Conservation (phyloP, 176 grass and related monocot genomes). For the Ensete ventricosum region DNA sequence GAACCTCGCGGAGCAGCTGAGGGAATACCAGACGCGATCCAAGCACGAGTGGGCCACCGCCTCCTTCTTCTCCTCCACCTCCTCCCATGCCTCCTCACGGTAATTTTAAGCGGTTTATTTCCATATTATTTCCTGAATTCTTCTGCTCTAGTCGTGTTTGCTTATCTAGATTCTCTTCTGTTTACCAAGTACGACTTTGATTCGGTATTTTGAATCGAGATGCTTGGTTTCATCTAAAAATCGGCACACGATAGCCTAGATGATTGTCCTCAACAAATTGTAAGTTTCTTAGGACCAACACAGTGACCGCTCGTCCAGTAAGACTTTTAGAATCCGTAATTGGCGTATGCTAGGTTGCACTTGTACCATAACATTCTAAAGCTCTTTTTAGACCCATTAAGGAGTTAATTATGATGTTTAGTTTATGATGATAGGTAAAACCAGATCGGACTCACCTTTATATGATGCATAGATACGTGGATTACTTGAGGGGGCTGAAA, state of each 20-base stretch:
- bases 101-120: not conserved
- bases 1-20: slow-evolving; percentile 42
- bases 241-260: not conserved
- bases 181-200: not conserved
- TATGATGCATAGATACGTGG: too few relatives aligned
- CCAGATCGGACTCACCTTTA: too few relatives aligned
- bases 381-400: too few relatives aligned
- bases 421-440: too few relatives aligned
- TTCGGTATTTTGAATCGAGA: not conserved
- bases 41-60: slow-evolving; percentile 33
- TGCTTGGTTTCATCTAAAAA: not conserved
- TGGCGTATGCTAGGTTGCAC: not conserved
- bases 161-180: too few relatives aligned
- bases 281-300: too few relatives aligned
- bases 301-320: too few relatives aligned
- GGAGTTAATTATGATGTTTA: too few relatives aligned
- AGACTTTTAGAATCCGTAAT: not conserved
- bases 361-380: not conserved
- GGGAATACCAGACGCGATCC: slow-evolving; percentile 31
- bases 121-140: not conserved
- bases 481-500: too few relatives aligned
- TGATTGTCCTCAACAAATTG: too few relatives aligned
- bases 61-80: slow-evolving; percentile 27
- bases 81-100: not conserved
- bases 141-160: not conserved